Evolutionary conservation across 202 grass and related monocot genomes (phyloP).

Genomic region (Zoysia matrella): DNA sequence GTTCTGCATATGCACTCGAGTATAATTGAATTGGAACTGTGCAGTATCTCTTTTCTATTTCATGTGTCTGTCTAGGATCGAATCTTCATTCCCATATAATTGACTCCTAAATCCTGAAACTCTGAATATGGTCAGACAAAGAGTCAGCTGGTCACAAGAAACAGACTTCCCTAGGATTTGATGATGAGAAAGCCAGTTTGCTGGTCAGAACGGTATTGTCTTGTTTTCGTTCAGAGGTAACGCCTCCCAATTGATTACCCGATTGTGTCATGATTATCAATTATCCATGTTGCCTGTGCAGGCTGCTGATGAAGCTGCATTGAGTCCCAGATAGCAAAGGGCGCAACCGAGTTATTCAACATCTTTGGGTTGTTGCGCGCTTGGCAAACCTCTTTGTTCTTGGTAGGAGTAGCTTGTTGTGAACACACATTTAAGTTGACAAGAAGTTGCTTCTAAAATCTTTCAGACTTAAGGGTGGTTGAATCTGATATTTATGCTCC

Average conservation of each 20-base stretch:
- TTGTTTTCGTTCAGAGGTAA: not conserved
- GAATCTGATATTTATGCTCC: conserved; percentile 24
- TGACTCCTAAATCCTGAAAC: conserved; percentile 41
- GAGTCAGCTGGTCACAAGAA: conserved; percentile 86
- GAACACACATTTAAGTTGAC: conserved; percentile 22
- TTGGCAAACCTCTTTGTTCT: conserved; percentile 35
- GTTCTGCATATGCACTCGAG: not conserved
- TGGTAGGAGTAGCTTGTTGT: not conserved
- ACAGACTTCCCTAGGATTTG: conserved; percentile 75
- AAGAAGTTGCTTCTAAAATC: conserved; percentile 32
- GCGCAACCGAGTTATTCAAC: conserved; percentile 25
- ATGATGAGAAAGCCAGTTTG: conserved; percentile 77
- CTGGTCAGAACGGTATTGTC: conserved; percentile 65
- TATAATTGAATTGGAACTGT: conserved; percentile 25
- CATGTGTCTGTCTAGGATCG: conserved; percentile 15
- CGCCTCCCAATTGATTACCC: not conserved
- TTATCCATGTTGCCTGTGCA: conserved; percentile 48
- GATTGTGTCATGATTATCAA: conserved; percentile 31
- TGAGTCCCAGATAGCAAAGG: conserved; percentile 66
- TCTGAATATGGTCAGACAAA: conserved; percentile 92
- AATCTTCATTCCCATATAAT: conserved; percentile 25
- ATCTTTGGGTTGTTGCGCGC: conserved; percentile 1
- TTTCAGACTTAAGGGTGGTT: conserved; percentile 22
- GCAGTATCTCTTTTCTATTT: not conserved
- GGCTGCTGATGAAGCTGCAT: conserved; percentile 59